Percentiles rank a stretch among this genome's conserved stretches.
phyloP scores from a whole-genome alignment of 2,329 filamentous ascomycete species.

The Sordariomycetes sp. region DNA sequence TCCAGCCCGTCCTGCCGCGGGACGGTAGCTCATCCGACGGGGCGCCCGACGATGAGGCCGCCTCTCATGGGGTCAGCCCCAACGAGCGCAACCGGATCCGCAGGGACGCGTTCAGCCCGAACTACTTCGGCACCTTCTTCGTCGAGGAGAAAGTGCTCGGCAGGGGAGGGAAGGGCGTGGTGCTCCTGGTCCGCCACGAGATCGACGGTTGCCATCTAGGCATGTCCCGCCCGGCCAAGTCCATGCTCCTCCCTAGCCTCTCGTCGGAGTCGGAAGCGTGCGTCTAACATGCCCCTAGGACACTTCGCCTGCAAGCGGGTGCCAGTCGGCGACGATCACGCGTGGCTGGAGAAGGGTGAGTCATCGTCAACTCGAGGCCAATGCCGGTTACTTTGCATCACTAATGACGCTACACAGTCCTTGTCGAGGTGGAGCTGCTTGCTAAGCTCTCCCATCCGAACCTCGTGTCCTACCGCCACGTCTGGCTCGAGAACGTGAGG shows the following conservation, averaged over 20 bases:
- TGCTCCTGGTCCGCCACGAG: constrained; percentile 83
- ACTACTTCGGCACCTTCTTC: constrained; percentile 91
- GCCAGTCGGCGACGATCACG: constrained; percentile 86
- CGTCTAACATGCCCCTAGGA: constrained; percentile 19
- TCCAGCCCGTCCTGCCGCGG: constrained; percentile 26
- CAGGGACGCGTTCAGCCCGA: constrained; percentile 73
- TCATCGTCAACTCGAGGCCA: neutral
- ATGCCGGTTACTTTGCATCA: neutral
- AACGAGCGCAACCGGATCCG: constrained; percentile 58
- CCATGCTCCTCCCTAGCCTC: no score
- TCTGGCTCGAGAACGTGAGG: constrained; percentile 86
- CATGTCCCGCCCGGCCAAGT: constrained; percentile 5
- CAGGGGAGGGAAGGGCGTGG: constrained; percentile 85
- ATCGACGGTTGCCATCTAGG: constrained; percentile 77
- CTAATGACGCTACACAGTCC: constrained; percentile 27
- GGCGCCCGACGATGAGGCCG: neutral
- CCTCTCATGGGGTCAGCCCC: neutral
- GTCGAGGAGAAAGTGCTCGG: constrained; percentile 78
- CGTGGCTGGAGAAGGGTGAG: constrained; percentile 74
- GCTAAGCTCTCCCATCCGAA: constrained; percentile 90
- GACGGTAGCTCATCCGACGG: neutral
- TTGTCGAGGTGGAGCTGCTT: constrained; percentile 85
- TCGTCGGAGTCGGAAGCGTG: neutral
- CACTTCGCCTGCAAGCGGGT: constrained; percentile 95
- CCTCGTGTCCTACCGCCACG: constrained; percentile 89